A percentile compares a stretch with the other conserved stretches of the same genome.
These are phyloP conservation scores for Ensete ventricosum DNA, from an alignment of 176 grass and related monocot species.

Conservation along the genomic window DNA sequence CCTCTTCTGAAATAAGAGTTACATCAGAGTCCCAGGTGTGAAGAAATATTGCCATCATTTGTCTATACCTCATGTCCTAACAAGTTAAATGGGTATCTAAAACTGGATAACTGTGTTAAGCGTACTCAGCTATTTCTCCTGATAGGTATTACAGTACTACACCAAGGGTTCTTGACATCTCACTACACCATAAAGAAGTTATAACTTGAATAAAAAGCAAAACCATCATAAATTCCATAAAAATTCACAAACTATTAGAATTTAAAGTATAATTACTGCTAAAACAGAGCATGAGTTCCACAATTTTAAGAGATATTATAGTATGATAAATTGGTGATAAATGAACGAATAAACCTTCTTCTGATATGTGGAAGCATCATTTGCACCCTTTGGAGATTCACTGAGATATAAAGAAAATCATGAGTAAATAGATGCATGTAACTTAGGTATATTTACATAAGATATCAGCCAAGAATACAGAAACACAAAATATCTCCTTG, in stretches of 20 bases:
- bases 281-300: too few species aligned
- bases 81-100: neutral
- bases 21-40: neutral
- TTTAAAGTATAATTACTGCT: too few species aligned
- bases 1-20: neutral
- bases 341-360: slow-evolving; percentile 56
- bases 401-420: slow-evolving; percentile 41
- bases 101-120: neutral
- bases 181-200: too few species aligned
- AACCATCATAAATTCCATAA: too few species aligned
- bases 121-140: too few species aligned
- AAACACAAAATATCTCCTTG: neutral
- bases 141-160: too few species aligned
- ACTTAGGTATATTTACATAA: neutral
- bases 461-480: neutral
- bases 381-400: slow-evolving; percentile 87
- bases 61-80: neutral
- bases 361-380: slow-evolving; percentile 89
- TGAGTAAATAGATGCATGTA: slow-evolving; percentile 10
- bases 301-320: too few species aligned
- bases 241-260: too few species aligned
- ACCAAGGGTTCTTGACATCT: too few species aligned
- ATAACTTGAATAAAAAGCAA: too few species aligned
- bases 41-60: too few species aligned
- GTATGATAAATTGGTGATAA: too few species aligned